These are phyloP conservation scores for Verbascum thapsus DNA, from an alignment of 257 asterid genomes.

Conservation along the genomic window DNA sequence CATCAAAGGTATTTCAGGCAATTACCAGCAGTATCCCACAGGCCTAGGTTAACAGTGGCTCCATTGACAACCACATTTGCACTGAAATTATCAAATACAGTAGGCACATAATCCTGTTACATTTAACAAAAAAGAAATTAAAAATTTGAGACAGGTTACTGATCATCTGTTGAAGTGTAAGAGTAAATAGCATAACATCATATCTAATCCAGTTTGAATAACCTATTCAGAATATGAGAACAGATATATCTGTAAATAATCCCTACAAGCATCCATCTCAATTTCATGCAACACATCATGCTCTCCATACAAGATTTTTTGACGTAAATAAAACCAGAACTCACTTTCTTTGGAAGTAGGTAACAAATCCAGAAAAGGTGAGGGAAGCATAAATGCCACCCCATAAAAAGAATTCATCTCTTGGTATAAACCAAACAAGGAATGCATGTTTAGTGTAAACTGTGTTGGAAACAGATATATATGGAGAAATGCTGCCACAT, in stretches of 20 bases:
- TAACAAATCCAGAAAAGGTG: neutral
- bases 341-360: neutral
- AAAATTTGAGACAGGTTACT: slow-evolving; percentile 21
- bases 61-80: slow-evolving; percentile 80
- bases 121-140: slow-evolving; percentile 18
- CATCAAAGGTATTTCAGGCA: slow-evolving; percentile 14
- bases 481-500: too few species aligned
- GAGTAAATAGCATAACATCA: neutral
- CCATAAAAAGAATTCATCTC: too few species aligned
- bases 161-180: slow-evolving; percentile 20
- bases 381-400: too few species aligned
- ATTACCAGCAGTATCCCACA: slow-evolving; percentile 87
- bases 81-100: slow-evolving; percentile 80
- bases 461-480: too few species aligned
- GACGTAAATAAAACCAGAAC: neutral
- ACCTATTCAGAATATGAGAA: slow-evolving; percentile 19
- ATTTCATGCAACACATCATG: neutral
- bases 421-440: too few species aligned
- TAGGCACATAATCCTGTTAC: slow-evolving; percentile 84
- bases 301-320: neutral
- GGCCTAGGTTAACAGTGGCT: slow-evolving; percentile 69
- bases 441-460: too few species aligned
- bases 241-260: neutral
- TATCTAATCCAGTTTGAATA: slow-evolving; percentile 2
- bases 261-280: slow-evolving; percentile 3